These are phyloP conservation scores for Evernia prunastri DNA, from an alignment of 495 filamentous ascomycete genomes.

Conservation along the genomic window DNA sequence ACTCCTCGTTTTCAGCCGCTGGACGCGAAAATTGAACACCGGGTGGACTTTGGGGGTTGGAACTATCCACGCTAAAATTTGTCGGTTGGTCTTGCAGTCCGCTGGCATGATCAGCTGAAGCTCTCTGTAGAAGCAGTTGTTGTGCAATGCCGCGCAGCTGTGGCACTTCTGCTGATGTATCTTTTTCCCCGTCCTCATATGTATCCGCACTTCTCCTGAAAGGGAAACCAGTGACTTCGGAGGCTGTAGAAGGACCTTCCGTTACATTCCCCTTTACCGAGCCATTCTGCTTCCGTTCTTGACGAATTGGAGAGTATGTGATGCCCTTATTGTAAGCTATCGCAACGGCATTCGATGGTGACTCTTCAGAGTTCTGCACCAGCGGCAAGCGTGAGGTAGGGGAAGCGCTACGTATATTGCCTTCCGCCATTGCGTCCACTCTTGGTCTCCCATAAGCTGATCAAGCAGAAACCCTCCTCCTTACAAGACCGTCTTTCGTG, in stretches of 20 bases:
- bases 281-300: slow-evolving; percentile 4
- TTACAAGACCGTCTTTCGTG: neutral
- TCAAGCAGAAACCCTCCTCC: neutral
- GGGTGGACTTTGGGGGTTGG: slow-evolving; percentile 44
- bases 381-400: neutral
- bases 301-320: slow-evolving; percentile 13
- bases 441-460: neutral
- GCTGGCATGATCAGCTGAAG: neutral
- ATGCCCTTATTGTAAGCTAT: neutral
- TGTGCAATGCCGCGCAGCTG: slow-evolving; percentile 1
- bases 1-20: slow-evolving; percentile 40
- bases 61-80: slow-evolving; percentile 27
- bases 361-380: neutral
- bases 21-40: slow-evolving; percentile 61
- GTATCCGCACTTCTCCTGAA: slow-evolving; percentile 6
- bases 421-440: slow-evolving; percentile 5
- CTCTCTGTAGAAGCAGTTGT: neutral
- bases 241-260: neutral
- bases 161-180: neutral
- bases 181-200: neutral
- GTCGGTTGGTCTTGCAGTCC: neutral
- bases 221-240: slow-evolving; percentile 5
- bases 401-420: neutral
- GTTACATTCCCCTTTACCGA: neutral
- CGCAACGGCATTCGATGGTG: neutral